Evolutionary conservation across 805 yeast species (phyloP).

Genomic region (Candida vaughaniae): DNA sequence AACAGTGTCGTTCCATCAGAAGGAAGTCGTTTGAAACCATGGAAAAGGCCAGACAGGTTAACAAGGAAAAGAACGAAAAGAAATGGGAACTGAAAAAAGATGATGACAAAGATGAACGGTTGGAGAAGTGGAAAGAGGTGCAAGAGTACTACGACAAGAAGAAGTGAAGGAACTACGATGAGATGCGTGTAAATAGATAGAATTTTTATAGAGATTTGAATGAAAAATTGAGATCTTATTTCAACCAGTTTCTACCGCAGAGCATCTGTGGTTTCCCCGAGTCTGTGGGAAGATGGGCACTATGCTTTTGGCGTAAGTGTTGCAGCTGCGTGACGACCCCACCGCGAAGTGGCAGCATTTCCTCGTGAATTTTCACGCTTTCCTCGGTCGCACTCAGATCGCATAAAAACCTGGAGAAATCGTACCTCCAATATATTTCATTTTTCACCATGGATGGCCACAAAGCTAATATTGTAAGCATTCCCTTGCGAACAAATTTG

Average conservation of each 20-base stretch:
- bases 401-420: slow-evolving; percentile 17
- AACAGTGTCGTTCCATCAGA: slow-evolving; percentile 78
- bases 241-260: too few relatives aligned
- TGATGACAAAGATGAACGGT: slow-evolving; percentile 21
- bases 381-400: too few relatives aligned
- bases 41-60: slow-evolving; percentile 60
- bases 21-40: slow-evolving; percentile 65
- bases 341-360: too few relatives aligned
- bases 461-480: slow-evolving; percentile 25
- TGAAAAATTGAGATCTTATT: too few relatives aligned
- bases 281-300: too few relatives aligned
- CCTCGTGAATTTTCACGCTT: too few relatives aligned
- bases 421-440: too few relatives aligned
- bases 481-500: slow-evolving; percentile 46
- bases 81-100: slow-evolving; percentile 24
- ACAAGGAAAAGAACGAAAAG: slow-evolving; percentile 31
- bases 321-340: too few relatives aligned
- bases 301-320: too few relatives aligned
- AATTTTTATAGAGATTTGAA: too few relatives aligned
- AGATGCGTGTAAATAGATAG: neutral
- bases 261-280: too few relatives aligned
- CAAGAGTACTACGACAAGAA: slow-evolving; percentile 16
- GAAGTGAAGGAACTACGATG: slow-evolving; percentile 2
- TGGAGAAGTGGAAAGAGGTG: slow-evolving; percentile 27
- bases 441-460: slow-evolving; percentile 37